A percentile compares a stretch with the other conserved stretches of the same genome.
phyloP scores from a whole-genome alignment of 2,329 filamentous ascomycete genomes.

The Microsporum canis region DNA sequence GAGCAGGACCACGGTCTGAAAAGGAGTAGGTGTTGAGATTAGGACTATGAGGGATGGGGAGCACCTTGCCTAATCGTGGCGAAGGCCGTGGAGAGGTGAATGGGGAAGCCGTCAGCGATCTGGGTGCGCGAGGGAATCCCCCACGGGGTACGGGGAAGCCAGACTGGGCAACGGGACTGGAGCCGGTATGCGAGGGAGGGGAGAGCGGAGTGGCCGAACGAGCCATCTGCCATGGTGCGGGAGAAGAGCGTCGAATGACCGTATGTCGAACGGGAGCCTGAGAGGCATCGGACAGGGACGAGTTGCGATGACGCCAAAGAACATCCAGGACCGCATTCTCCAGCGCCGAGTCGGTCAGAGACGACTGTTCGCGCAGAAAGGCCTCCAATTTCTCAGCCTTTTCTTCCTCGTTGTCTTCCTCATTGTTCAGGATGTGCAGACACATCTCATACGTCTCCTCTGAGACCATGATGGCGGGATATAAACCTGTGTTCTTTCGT shows the following conservation, averaged over 20 bases:
- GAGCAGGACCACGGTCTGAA: slow-evolving; percentile 66
- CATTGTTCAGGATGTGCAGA: slow-evolving; percentile 74
- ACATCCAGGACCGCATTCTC: slow-evolving; percentile 87
- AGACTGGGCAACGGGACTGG: slow-evolving; percentile 72
- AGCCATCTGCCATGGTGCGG: slow-evolving; percentile 78
- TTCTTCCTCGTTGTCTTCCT: slow-evolving; percentile 78
- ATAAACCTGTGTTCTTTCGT: background rate
- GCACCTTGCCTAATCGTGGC: slow-evolving; percentile 78
- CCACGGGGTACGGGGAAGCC: slow-evolving; percentile 64
- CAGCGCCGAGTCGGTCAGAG: slow-evolving; percentile 60
- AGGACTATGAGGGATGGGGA: slow-evolving; percentile 89
- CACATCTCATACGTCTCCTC: slow-evolving; percentile 89
- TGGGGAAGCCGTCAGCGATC: slow-evolving; percentile 67
- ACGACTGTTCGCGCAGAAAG: slow-evolving; percentile 66
- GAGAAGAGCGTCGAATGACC: slow-evolving; percentile 79
- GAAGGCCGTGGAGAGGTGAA: slow-evolving; percentile 91
- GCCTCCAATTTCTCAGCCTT: slow-evolving; percentile 87
- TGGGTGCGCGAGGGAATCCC: slow-evolving; percentile 64
- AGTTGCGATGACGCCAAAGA: slow-evolving; percentile 54
- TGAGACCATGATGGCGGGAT: slow-evolving; percentile 59
- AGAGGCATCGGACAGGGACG: slow-evolving; percentile 48
- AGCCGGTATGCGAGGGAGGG: slow-evolving; percentile 63
- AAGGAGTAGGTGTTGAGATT: slow-evolving; percentile 93
- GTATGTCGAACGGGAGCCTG: slow-evolving; percentile 80
- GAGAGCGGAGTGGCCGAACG: slow-evolving; percentile 67